phyloP scores from a whole-genome alignment of 225 moss, liverwort and hornwort species.

The Anthoceros angustus region DNA sequence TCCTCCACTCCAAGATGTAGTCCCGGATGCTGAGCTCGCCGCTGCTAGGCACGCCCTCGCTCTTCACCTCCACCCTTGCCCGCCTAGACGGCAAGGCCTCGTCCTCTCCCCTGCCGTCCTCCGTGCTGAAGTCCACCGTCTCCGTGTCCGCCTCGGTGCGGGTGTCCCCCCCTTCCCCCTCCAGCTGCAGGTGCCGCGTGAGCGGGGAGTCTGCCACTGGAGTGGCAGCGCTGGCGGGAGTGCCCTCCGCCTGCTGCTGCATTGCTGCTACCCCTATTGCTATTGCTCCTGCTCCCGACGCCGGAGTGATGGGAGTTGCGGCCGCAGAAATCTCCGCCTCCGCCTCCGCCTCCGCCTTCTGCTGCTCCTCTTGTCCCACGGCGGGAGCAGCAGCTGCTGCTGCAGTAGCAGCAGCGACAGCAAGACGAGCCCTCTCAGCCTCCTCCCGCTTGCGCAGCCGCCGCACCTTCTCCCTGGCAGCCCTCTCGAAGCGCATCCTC shows the following conservation, averaged over 20 bases:
- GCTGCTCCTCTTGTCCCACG: constrained; percentile 6
- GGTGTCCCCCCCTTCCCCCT: constrained; percentile 6
- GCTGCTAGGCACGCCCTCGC: constrained; percentile 25
- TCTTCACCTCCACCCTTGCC: constrained; percentile 14
- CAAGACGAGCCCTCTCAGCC: constrained; percentile 49
- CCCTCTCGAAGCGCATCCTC: constrained; percentile 65
- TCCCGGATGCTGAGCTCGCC: constrained; percentile 50
- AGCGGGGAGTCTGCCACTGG: too few species aligned
- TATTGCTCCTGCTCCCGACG: too few species aligned
- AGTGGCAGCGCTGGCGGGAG: too few species aligned
- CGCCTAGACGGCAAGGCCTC: constrained; percentile 24
- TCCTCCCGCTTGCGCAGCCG: constrained; percentile 65
- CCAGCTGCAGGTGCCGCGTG: too few species aligned
- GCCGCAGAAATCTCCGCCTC: constrained; percentile 4
- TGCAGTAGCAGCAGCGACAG: too few species aligned
- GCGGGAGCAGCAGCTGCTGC: constrained; percentile 17
- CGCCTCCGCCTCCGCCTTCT: constrained; percentile 15
- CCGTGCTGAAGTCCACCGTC: constrained; percentile 31
- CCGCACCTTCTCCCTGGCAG: constrained; percentile 47
- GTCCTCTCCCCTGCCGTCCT: constrained; percentile 40
- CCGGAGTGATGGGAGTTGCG: too few species aligned
- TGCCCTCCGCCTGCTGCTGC: too few species aligned
- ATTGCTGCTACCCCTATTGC: too few species aligned
- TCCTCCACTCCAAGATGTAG: constrained; percentile 27
- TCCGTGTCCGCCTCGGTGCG: constrained; percentile 26